Conservation (phyloP, 106 monocot genomes). For the Vanilla planifolia region DNA sequence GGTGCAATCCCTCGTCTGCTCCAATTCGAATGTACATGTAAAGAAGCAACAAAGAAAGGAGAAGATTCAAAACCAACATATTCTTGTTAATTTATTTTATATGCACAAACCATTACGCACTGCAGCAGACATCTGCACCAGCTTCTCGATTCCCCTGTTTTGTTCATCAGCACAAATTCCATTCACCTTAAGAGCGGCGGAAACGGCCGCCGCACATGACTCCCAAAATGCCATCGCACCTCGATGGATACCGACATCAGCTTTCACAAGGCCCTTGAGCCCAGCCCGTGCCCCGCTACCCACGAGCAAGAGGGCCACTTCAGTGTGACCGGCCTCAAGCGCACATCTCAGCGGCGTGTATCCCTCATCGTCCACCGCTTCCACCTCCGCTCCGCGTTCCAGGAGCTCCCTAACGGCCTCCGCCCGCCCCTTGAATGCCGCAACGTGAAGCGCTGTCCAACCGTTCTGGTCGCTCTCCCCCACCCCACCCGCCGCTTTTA, state of each 20-base stretch:
- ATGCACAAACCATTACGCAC: too few species aligned
- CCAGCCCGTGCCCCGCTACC: constrained; percentile 12
- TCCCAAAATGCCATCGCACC: too few species aligned
- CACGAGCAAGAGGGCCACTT: constrained; percentile 23
- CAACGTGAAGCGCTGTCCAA: constrained; percentile 33
- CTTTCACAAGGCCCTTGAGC: constrained; percentile 15
- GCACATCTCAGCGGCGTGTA: constrained; percentile 31
- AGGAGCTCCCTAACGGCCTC: constrained; percentile 16
- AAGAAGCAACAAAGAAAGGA: too few species aligned
- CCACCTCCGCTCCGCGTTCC: constrained; percentile 15
- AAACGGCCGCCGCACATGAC: not conserved
- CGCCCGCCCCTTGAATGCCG: constrained; percentile 25
- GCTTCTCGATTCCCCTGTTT: too few species aligned
- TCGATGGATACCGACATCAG: not conserved
- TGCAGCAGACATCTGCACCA: too few species aligned
- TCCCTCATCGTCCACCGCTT: constrained; percentile 22
- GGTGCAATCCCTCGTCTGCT: too few species aligned
- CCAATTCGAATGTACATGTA: too few species aligned
- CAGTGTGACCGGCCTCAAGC: constrained; percentile 21
- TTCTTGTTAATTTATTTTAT: too few species aligned
- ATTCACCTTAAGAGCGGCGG: not conserved
- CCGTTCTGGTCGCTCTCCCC: constrained; percentile 28
- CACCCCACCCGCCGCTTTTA: not conserved
- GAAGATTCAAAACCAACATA: too few species aligned
- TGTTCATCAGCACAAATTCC: too few species aligned